Evolutionary conservation across 495 filamentous ascomycete species (phyloP).

Genomic region (Aspergillus biplanus): DNA sequence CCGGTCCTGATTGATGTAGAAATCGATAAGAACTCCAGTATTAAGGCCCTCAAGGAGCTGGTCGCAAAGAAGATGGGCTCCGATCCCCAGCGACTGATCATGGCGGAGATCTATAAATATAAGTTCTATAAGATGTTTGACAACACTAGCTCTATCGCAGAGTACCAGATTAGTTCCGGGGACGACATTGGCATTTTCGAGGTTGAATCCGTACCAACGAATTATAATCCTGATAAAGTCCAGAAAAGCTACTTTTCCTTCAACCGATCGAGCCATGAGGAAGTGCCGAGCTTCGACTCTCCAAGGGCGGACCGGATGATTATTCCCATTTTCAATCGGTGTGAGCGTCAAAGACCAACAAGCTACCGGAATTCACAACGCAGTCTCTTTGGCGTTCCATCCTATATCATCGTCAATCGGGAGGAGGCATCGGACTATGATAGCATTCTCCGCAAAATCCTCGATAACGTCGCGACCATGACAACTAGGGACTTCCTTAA

Average conservation of each 20-base stretch:
- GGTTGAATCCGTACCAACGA: slow-evolving; percentile 77
- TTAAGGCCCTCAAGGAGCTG: slow-evolving; percentile 75
- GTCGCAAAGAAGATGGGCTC: slow-evolving; percentile 68
- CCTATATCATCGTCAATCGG: slow-evolving; percentile 61
- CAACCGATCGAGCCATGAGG: slow-evolving; percentile 59
- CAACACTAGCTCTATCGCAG: slow-evolving; percentile 65
- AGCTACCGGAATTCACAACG: slow-evolving; percentile 41
- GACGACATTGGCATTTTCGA: slow-evolving; percentile 80
- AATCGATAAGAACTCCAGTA: slow-evolving; percentile 77
- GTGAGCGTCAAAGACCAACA: slow-evolving; percentile 52
- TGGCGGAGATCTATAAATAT: slow-evolving; percentile 74
- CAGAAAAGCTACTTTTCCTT: slow-evolving; percentile 52
- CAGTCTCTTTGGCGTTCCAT: slow-evolving; percentile 57
- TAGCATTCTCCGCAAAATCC: slow-evolving; percentile 63
- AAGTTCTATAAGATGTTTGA: slow-evolving; percentile 85
- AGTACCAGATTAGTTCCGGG: slow-evolving; percentile 61
- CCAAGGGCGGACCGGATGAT: slow-evolving; percentile 71
- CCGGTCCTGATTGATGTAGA: slow-evolving; percentile 80
- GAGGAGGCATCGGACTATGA: slow-evolving; percentile 65
- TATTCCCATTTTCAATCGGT: slow-evolving; percentile 78
- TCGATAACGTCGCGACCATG: slow-evolving; percentile 59
- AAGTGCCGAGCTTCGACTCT: slow-evolving; percentile 60
- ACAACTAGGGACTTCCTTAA: slow-evolving; percentile 64
- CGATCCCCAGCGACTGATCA: slow-evolving; percentile 62
- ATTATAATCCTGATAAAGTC: slow-evolving; percentile 58